Evolutionary conservation across 2,329 filamentous ascomycete species (phyloP).

Genomic region (Penicillium sclerotigenum): DNA sequence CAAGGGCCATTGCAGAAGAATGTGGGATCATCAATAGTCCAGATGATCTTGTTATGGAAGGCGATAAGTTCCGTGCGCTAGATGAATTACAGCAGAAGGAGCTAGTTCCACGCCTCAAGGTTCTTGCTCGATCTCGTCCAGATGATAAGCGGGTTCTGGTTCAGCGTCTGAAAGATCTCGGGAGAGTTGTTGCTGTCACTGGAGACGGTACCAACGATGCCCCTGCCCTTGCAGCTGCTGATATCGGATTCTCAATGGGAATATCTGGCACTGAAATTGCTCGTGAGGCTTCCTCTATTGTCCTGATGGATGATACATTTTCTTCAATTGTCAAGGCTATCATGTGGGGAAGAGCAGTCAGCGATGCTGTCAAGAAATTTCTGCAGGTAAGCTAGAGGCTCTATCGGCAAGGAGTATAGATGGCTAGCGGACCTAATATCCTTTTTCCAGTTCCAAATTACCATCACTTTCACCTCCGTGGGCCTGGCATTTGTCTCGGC

Average conservation of each 20-base stretch:
- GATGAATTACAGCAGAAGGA: conserved; percentile 51
- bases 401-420: conserved; percentile 13
- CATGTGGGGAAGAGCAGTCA: conserved; percentile 58
- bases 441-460: conserved; percentile 48
- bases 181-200: conserved; percentile 55
- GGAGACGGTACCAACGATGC: conserved; percentile 61
- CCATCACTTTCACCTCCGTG: conserved; percentile 65
- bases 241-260: conserved; percentile 62
- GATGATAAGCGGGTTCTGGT: conserved; percentile 60
- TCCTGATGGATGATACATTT: conserved; percentile 53
- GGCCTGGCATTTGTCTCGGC: conserved; percentile 61
- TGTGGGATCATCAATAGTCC: conserved; percentile 55
- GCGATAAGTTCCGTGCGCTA: conserved; percentile 57
- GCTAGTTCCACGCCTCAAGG: conserved; percentile 52
- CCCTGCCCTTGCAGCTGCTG: conserved; percentile 56
- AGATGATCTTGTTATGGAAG: conserved; percentile 59
- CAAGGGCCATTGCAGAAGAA: conserved; percentile 63
- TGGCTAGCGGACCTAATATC: not conserved
- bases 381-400: conserved; percentile 48
- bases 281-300: conserved; percentile 59
- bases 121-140: conserved; percentile 57
- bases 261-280: conserved; percentile 59
- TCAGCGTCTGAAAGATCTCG: conserved; percentile 52
- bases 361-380: conserved; percentile 59
- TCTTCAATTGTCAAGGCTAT: conserved; percentile 59